Base-by-base conservation (phyloP, 108 stramenopile genomes). In the Pseudonitzschia multiseries region DNA sequence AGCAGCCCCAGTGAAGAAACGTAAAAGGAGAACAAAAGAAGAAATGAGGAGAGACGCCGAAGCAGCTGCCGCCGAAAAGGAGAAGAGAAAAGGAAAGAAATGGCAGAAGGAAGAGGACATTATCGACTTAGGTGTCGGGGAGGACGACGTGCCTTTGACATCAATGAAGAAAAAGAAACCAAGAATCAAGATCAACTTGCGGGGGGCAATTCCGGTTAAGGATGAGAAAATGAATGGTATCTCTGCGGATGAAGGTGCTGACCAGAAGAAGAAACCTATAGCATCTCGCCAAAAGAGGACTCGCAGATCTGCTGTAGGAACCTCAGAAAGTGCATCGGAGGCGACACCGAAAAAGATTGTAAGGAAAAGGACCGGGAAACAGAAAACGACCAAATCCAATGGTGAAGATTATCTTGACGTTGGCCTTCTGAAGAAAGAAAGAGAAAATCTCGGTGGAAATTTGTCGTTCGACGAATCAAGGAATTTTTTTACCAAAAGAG, bases 401-500 rank as follows among this genome's bases (percentile, higher is more conserved):
- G 64, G 72, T 33, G 8, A 63, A n/a, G 51, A 41, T 69, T 63
- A 46, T 54, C 44, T 81, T 46, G 80, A 91, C 62, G 66, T 84
- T 13, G 50, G 67, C 8, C 36, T 67, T 21, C 68, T 81, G 61
- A 84, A 90, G 77, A 54, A 48, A 26, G 76, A 79, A 40, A 71
- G 85, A 8, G 74, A 86, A 48, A 27, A 24, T 24, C 66, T 89
- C 8, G 66, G 46, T 22, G 46, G 66, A 8, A 83, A 83, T 24
- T 83, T 73, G 22, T 69, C 80, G 0, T 90, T 84, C 69, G 69
- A 74, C 24, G 83, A 76, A 31, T 89, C 93, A 15, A 81, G 86
- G 20, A 68, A 67, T 10, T 67, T 75, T 56, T 86, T 84, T 40
- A 79, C 74, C 22, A 77, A 64, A 28, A 65, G 69, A 18, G 91